phyloP scores from a whole-genome alignment of 1,284 basidiomycete genomes.

The Phenoliferia sp. region DNA sequence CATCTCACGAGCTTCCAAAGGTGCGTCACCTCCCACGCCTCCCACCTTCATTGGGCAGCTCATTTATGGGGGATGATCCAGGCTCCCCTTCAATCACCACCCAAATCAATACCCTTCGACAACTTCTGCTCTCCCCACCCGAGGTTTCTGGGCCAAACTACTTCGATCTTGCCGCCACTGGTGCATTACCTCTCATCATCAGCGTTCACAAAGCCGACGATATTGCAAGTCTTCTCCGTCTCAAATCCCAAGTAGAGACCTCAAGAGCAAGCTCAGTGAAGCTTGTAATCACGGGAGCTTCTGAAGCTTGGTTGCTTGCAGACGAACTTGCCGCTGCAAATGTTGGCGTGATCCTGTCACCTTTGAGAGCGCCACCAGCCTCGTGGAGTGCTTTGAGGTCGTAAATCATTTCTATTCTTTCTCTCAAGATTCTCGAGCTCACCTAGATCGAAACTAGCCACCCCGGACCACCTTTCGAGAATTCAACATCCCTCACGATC shows the following conservation, averaged over 20 bases:
- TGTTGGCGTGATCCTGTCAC: constrained; percentile 67
- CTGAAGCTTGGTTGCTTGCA: constrained; percentile 68
- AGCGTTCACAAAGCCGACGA: constrained; percentile 64
- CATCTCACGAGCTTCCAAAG: not conserved
- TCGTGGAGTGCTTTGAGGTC: not conserved
- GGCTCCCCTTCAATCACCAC: constrained; percentile 57
- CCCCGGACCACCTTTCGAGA: not conserved
- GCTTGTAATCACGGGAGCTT: constrained; percentile 49
- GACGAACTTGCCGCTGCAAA: constrained; percentile 61
- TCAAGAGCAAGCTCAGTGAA: constrained; percentile 51
- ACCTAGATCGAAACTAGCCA: not conserved
- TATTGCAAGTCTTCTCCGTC: constrained; percentile 65
- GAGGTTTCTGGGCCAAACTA: constrained; percentile 51
- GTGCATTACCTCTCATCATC: constrained; percentile 58
- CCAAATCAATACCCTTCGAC: constrained; percentile 64
- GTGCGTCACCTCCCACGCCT: not conserved
- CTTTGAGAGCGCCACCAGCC: constrained; percentile 57
- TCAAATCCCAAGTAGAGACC: constrained; percentile 67
- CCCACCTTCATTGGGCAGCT: not conserved
- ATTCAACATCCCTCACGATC: not conserved
- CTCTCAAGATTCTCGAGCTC: not conserved
- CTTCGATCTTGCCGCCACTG: constrained; percentile 47
- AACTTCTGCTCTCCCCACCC: constrained; percentile 48
- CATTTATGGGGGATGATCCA: constrained; percentile 14
- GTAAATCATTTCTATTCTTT: not conserved